Percentiles rank a stretch among this genome's conserved stretches.
These are phyloP conservation scores for Dioszegia crocea DNA, from an alignment of 768 basidiomycete species.

Conservation along the genomic window DNA sequence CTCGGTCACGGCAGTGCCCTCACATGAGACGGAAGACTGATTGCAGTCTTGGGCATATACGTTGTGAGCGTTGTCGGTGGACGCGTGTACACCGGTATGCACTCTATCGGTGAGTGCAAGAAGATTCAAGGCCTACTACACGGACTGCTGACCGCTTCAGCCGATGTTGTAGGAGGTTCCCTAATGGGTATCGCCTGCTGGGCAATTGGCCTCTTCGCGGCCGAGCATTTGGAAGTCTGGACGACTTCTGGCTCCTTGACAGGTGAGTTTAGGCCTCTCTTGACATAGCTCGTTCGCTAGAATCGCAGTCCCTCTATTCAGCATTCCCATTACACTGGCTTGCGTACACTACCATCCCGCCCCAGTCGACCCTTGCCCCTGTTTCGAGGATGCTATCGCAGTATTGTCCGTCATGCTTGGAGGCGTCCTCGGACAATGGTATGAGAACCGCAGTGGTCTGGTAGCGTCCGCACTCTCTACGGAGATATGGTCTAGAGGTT, in stretches of 20 bases:
- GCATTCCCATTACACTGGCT: constrained; percentile 57
- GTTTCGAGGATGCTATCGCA: constrained; percentile 96
- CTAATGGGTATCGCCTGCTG: constrained; percentile 66
- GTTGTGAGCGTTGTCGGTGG: constrained; percentile 48
- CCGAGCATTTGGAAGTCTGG: constrained; percentile 53
- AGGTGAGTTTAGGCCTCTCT: constrained; percentile 32
- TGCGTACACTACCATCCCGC: constrained; percentile 86
- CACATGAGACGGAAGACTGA: constrained; percentile 8
- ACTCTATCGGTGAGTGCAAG: constrained; percentile 39
- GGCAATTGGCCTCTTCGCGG: constrained; percentile 52
- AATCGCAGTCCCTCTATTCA: constrained; percentile 31
- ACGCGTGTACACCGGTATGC: constrained; percentile 50
- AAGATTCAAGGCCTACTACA: no score
- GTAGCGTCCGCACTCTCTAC: not conserved
- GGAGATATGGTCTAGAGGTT: constrained; percentile 7
- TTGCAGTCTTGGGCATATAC: constrained; percentile 35
- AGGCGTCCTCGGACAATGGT: constrained; percentile 67
- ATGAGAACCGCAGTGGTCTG: not conserved
- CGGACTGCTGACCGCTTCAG: constrained; percentile 16
- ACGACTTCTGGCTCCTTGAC: constrained; percentile 41
- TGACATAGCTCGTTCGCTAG: not conserved
- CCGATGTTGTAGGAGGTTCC: constrained; percentile 45
- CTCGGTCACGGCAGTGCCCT: no score
- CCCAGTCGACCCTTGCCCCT: constrained; percentile 94
- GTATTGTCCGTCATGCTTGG: constrained; percentile 81